phyloP scores from a whole-genome alignment of 2,329 filamentous ascomycete genomes.

The Ophiostoma populinum region DNA sequence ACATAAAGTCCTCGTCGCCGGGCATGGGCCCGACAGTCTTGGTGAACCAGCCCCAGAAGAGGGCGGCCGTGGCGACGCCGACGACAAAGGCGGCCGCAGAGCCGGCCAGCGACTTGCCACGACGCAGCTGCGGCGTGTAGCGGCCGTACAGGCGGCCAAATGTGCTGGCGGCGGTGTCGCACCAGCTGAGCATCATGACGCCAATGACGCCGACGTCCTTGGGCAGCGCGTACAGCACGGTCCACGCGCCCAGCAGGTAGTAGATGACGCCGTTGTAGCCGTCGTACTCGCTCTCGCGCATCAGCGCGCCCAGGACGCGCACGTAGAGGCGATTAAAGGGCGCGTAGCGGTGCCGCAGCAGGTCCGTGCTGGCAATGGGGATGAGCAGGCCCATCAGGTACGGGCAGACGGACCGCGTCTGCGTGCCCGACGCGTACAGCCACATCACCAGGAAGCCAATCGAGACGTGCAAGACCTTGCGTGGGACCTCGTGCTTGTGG shows the following conservation, averaged over 20 bases:
- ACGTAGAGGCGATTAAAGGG: slow-evolving; percentile 81
- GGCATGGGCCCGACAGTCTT: slow-evolving; percentile 49
- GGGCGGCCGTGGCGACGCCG: slow-evolving; percentile 63
- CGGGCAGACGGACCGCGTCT: slow-evolving; percentile 63
- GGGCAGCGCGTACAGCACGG: slow-evolving; percentile 69
- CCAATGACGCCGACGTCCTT: slow-evolving; percentile 87
- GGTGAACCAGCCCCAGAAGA: slow-evolving; percentile 79
- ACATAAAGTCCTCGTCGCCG: slow-evolving; percentile 65
- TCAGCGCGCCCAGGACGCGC: slow-evolving; percentile 65
- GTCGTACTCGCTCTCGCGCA: slow-evolving; percentile 89
- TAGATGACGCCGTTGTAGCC: slow-evolving; percentile 96
- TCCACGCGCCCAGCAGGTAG: slow-evolving; percentile 83
- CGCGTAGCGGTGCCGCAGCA: slow-evolving; percentile 66
- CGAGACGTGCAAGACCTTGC: slow-evolving; percentile 83
- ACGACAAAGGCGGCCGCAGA: slow-evolving; percentile 69
- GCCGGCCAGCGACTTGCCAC: slow-evolving; percentile 82
- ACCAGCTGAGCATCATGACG: slow-evolving; percentile 87
- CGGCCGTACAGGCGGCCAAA: slow-evolving; percentile 80
- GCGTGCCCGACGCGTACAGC: slow-evolving; percentile 65
- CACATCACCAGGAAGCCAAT: slow-evolving; percentile 88
- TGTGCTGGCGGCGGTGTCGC: slow-evolving; percentile 89
- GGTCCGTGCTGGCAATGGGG: slow-evolving; percentile 68
- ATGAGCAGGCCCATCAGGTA: slow-evolving; percentile 66
- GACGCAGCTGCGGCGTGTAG: slow-evolving; percentile 71
- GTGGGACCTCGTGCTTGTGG: slow-evolving; percentile 91